Evolutionary conservation across 2,329 filamentous ascomycete genomes (phyloP), one percentile per base, ranked within the genome.

Genomic region (Colletotrichum destructivum): DNA sequence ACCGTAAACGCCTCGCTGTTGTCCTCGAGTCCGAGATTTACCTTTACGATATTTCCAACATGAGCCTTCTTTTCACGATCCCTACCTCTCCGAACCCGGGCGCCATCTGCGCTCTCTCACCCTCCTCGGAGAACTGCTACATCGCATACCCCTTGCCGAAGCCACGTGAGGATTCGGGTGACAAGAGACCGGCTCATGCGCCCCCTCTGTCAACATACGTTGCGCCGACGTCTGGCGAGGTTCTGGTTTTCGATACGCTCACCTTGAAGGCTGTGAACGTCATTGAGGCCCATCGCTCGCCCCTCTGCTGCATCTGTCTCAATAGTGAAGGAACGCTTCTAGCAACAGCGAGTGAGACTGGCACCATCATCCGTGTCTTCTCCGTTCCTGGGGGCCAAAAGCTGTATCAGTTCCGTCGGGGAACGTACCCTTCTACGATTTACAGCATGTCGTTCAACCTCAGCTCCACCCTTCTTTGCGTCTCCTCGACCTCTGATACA

Each of bases 371-470:
- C 74, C 92, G 96, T 18, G 95, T 99, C 63, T 99, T 99, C 82
- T 94, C 94, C 1, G 90, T 99, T 1, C 96, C 96, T 3, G 91
- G 92, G 74, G 96, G 94, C 13, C 92, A 96, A 78, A 99, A 98
- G 81, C 88, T 99, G 21, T 98, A 95, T 81, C 96, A 99, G 80
- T 99, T 99, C 83, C 91, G 96, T 71, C 91, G 96, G 74, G 96
- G 96, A 54, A 98, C 96, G 2, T 98, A 98, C 82, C 96, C 96
- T 0, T 95, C 95, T 2, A 93, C 94, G 51, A 99, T 99, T 76
- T 98, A 95, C 84, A 97, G 95, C 89, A 98, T 99, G 95, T 97
- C 95, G 1, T 99, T 99, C 84, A 99, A 99, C 81, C 91, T 95
- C 61, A 95, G 93, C 71, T 97, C 95, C 2, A 98, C 95, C 1